Evolutionary conservation across 176 grass and related monocot genomes (phyloP).

Genomic region (Otatea glauca): DNA sequence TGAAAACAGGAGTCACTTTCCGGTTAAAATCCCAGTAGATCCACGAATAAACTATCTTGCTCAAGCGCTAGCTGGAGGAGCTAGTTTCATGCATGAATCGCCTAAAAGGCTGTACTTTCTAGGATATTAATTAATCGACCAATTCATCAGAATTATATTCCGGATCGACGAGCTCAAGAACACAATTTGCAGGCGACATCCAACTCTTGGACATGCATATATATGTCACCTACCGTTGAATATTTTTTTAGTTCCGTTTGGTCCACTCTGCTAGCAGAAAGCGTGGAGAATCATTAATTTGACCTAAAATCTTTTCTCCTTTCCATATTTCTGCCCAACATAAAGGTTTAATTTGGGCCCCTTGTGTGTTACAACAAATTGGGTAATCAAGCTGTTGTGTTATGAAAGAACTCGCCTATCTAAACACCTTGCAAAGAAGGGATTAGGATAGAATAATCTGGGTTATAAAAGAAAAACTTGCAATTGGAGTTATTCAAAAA

Average conservation of each 20-base stretch:
- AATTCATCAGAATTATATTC: not conserved
- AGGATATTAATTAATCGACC: not conserved
- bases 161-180: not conserved
- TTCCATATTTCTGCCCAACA: not conserved
- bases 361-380: not conserved
- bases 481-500: too few species aligned
- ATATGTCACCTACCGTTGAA: slow-evolving; percentile 14
- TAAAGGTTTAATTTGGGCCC: not conserved
- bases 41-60: not conserved
- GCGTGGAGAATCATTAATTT: slow-evolving; percentile 3
- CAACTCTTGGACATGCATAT: not conserved
- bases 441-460: too few species aligned
- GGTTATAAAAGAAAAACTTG: too few species aligned
- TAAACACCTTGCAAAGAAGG: too few species aligned
- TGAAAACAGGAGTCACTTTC: not conserved
- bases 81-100: not conserved
- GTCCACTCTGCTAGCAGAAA: not conserved
- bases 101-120: not conserved
- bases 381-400: not conserved
- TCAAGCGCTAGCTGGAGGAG: too few species aligned
- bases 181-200: not conserved
- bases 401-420: too few species aligned
- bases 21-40: not conserved
- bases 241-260: not conserved
- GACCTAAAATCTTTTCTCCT: not conserved